Conservation (phyloP, 805 yeast species). For the Kregervanrija pseudodelftensis region DNA sequence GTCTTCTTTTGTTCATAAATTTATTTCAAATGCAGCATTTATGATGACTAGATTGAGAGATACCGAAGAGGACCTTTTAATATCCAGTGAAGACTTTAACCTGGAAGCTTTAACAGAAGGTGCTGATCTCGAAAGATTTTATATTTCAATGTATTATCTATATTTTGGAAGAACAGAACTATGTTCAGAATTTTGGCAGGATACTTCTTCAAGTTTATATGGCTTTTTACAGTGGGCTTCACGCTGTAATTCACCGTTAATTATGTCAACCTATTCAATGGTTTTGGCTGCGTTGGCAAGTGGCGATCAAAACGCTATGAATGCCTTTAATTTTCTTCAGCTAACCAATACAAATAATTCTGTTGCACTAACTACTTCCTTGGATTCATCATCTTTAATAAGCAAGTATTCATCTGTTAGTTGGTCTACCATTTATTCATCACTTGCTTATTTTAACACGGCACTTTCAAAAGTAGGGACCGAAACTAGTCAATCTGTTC, state of each 20-base stretch:
- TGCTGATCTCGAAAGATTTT: constrained; percentile 85
- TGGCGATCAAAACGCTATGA: constrained; percentile 47
- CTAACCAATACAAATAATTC: constrained; percentile 18
- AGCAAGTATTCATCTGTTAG: constrained; percentile 26
- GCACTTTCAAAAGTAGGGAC: constrained; percentile 14
- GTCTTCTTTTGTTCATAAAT: constrained; percentile 44
- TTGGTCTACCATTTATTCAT: constrained; percentile 31
- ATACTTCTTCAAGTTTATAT: constrained; percentile 53
- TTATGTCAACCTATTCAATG: constrained; percentile 74
- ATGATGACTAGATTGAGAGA: constrained; percentile 62
- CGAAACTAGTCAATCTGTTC: background rate
- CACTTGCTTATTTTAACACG: constrained; percentile 26
- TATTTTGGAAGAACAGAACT: constrained; percentile 56
- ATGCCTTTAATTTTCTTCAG: constrained; percentile 43
- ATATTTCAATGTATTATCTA: constrained; percentile 63
- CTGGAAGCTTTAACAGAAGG: constrained; percentile 60
- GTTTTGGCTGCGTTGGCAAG: constrained; percentile 70
- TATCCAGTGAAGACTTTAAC: constrained; percentile 48
- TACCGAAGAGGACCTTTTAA: constrained; percentile 63
- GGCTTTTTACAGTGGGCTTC: constrained; percentile 91
- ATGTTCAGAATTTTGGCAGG: constrained; percentile 61
- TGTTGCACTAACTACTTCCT: constrained; percentile 5
- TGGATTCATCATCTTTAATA: constrained; percentile 14
- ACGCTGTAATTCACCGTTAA: constrained; percentile 65
- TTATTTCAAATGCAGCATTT: constrained; percentile 59